phyloP scores from a whole-genome alignment of 2,329 filamentous ascomycete genomes.

The Claviceps sp. region DNA sequence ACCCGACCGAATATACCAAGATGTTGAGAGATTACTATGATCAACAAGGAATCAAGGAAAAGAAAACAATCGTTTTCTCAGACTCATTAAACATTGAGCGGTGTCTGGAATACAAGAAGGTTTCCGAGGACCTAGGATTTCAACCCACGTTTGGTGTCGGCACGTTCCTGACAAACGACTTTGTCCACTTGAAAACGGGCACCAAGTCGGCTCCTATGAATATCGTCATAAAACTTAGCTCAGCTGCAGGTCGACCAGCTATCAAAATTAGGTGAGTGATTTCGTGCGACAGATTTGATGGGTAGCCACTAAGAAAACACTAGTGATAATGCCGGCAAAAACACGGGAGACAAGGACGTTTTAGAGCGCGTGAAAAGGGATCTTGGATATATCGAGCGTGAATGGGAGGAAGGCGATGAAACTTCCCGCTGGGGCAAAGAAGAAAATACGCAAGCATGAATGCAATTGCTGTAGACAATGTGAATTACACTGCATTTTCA shows the following conservation, averaged over 20 bases:
- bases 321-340: constrained; percentile 78
- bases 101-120: constrained; percentile 78
- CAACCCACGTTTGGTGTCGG: constrained; percentile 85
- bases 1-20: constrained; percentile 68
- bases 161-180: constrained; percentile 94
- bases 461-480: background rate
- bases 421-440: constrained; percentile 63
- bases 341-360: constrained; percentile 72
- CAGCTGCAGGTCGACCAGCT: constrained; percentile 65
- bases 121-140: constrained; percentile 70
- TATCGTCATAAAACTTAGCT: constrained; percentile 94
- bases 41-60: constrained; percentile 56
- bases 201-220: constrained; percentile 85
- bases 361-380: constrained; percentile 74
- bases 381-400: constrained; percentile 74
- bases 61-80: constrained; percentile 88
- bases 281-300: background rate
- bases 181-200: constrained; percentile 54
- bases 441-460: constrained; percentile 12
- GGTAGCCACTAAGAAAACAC: constrained; percentile 8
- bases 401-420: constrained; percentile 77
- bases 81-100: constrained; percentile 86
- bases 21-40: constrained; percentile 74
- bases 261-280: constrained; percentile 63
- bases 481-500: background rate